phyloP scores from a whole-genome alignment of 202 grass and related monocot genomes.

The Cymbopogon flexuosus region DNA sequence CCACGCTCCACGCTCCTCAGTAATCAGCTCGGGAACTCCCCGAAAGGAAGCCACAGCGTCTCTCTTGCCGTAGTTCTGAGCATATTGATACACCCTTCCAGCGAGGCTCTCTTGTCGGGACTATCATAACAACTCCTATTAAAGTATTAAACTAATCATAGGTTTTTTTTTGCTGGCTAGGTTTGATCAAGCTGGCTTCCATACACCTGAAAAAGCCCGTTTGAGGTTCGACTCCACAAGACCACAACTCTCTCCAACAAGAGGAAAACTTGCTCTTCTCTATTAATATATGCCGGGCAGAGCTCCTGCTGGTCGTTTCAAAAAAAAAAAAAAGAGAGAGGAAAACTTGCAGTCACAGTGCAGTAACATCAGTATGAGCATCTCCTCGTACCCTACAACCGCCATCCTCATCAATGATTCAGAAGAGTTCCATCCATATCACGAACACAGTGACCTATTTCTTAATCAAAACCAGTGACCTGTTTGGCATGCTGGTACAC shows the following conservation, averaged over 20 bases:
- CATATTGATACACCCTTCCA: too few species aligned
- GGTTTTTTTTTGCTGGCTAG: too few species aligned
- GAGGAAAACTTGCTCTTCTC: neutral
- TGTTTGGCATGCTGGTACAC: constrained; percentile 17
- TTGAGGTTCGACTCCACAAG: neutral
- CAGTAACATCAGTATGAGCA: neutral
- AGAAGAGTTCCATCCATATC: neutral
- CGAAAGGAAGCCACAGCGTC: too few species aligned
- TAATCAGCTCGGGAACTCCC: too few species aligned
- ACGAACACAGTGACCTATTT: neutral
- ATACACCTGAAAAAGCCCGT: neutral
- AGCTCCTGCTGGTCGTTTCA: too few species aligned
- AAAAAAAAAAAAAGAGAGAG: too few species aligned
- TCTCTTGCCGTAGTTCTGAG: too few species aligned
- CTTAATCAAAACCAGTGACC: neutral
- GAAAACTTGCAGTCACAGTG: neutral
- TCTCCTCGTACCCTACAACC: neutral
- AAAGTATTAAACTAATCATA: neutral
- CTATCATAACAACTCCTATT: neutral
- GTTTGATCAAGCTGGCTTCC: constrained; percentile 13
- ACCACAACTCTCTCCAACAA: neutral
- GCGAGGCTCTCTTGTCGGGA: neutral
- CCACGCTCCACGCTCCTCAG: too few species aligned
- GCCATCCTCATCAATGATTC: neutral
- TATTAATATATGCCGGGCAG: too few species aligned